A percentile compares a stretch with the other conserved stretches of the same genome.
Evolutionary conservation across 1,139 yeast species (phyloP).

Genomic region (Debaryomyces nepalensis): DNA sequence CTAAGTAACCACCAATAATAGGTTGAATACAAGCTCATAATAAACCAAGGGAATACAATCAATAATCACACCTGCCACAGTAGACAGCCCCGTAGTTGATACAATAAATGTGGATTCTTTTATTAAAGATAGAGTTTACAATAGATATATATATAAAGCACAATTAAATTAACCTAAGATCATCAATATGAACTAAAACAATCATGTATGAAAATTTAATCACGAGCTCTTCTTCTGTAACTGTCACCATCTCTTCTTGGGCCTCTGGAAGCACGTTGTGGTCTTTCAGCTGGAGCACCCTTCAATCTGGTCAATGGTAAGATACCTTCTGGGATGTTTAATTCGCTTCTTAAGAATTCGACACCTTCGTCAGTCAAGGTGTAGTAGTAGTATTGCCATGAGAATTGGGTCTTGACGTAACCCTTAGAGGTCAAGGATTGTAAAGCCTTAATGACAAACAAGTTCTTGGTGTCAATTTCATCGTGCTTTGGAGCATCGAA

Average conservation of each 20-base stretch:
- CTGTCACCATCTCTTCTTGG: constrained; percentile 42
- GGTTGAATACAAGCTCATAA: too few species aligned
- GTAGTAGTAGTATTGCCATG: constrained; percentile 99
- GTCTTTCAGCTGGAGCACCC: constrained; percentile 89
- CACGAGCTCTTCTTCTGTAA: constrained; percentile 55
- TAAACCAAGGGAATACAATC: too few species aligned
- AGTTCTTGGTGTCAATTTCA: constrained; percentile 96
- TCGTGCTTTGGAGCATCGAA: constrained; percentile 97
- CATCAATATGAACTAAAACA: constrained; percentile 15
- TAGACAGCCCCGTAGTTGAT: not conserved
- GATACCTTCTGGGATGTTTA: constrained; percentile 97
- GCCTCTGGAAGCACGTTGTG: constrained; percentile 50
- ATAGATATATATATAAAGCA: constrained; percentile 19
- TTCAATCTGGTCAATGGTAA: constrained; percentile 98
- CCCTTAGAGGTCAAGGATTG: constrained; percentile 99
- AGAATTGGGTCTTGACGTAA: constrained; percentile 99
- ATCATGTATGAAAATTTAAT: constrained; percentile 31
- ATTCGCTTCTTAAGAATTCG: constrained; percentile 96
- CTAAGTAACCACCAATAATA: too few species aligned
- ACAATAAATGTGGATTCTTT: constrained; percentile 12
- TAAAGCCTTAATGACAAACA: constrained; percentile 98
- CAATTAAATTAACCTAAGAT: constrained; percentile 20
- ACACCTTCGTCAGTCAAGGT: constrained; percentile 99
- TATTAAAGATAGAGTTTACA: constrained; percentile 16
- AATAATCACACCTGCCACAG: too few species aligned